These are phyloP conservation scores for Yamadazyma laniorum DNA, from an alignment of 805 yeast species.

Conservation along the genomic window DNA sequence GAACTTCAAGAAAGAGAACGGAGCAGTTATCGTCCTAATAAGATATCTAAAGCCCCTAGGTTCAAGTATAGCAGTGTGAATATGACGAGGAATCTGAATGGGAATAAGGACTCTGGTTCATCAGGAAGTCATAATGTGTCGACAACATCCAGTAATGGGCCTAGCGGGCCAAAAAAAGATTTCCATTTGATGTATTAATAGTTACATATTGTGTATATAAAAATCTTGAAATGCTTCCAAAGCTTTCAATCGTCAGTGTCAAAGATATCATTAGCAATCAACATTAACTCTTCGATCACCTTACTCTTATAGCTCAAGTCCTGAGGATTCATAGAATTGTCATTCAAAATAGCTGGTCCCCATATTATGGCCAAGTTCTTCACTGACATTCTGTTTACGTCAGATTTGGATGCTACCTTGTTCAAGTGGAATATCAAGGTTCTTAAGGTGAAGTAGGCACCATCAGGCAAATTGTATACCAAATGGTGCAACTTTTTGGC, in stretches of 20 bases:
- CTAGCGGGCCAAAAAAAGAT: neutral
- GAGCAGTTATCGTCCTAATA: conserved; percentile 11
- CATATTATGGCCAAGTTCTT: conserved; percentile 85
- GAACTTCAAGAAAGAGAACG: neutral
- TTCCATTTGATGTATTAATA: conserved; percentile 19
- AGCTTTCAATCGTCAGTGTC: conserved; percentile 33
- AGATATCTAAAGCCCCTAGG: conserved; percentile 36
- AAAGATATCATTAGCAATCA: conserved; percentile 77
- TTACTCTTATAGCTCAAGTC: conserved; percentile 74
- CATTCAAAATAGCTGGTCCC: conserved; percentile 87
- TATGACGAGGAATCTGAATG: neutral
- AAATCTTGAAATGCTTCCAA: too few species aligned
- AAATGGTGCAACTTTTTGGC: conserved; percentile 80
- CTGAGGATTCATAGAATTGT: conserved; percentile 60
- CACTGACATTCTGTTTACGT: conserved; percentile 74
- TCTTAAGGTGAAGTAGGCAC: conserved; percentile 88
- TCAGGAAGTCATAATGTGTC: neutral
- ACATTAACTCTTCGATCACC: conserved; percentile 80
- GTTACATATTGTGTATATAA: neutral
- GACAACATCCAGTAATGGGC: neutral
- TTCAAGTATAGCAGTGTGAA: conserved; percentile 9
- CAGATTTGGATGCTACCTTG: conserved; percentile 62
- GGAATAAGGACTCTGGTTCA: neutral
- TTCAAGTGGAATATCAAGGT: conserved; percentile 82
- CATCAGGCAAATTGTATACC: conserved; percentile 89